phyloP scores from a whole-genome alignment of 129 eudicot species.

The Arctium minus region DNA sequence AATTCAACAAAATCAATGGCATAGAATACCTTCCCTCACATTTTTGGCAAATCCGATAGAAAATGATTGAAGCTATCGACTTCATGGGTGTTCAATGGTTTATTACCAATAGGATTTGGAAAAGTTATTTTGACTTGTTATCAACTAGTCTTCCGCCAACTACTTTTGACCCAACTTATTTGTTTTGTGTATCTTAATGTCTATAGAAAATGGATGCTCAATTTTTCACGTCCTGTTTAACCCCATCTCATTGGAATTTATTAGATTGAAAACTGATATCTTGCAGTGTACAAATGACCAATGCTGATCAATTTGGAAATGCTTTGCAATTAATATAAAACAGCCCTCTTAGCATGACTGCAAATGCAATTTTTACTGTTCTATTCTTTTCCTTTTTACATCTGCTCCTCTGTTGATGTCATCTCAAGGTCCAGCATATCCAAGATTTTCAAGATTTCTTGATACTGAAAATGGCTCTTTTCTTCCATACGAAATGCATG shows the following conservation, averaged over 20 bases:
- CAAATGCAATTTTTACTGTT: neutral
- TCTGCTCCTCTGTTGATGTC: constrained; percentile 18
- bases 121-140: neutral
- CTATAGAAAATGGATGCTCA: neutral
- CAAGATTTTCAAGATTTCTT: constrained; percentile 43
- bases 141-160: neutral
- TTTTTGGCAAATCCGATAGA: neutral
- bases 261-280: neutral
- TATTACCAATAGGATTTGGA: neutral
- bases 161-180: neutral
- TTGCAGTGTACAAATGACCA: neutral
- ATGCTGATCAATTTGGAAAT: neutral
- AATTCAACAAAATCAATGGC: neutral
- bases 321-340: neutral
- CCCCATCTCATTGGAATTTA: neutral
- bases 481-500: constrained; percentile 79
- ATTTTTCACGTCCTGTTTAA: neutral
- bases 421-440: constrained; percentile 56
- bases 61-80: neutral
- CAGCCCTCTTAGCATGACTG: too few species aligned
- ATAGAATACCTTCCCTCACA: neutral
- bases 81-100: neutral
- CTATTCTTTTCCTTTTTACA: neutral
- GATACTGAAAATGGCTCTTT: constrained; percentile 59
- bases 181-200: too few species aligned